These are phyloP conservation scores for Mucor sp. DNA, from an alignment of 371 early-diverging fungal species.

Conservation along the genomic window DNA sequence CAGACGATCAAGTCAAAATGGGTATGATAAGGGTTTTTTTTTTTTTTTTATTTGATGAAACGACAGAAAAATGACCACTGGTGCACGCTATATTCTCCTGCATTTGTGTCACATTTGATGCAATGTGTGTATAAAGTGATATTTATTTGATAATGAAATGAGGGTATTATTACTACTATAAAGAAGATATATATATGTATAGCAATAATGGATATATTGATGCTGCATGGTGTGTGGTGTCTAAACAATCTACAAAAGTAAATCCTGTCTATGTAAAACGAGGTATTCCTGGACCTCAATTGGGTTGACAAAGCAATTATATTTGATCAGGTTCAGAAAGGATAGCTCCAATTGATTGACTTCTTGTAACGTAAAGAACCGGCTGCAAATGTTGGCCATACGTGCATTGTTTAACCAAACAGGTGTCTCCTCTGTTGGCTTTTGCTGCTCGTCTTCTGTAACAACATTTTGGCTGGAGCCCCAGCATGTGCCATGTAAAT, in stretches of 20 bases:
- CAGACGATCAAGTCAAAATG: neutral
- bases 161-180: neutral
- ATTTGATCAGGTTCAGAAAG: constrained; percentile 28
- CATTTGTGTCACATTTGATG: neutral
- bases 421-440: constrained; percentile 21
- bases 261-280: constrained; percentile 27
- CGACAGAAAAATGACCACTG: neutral
- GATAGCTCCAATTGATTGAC: constrained; percentile 31
- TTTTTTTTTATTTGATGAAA: neutral
- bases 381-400: constrained; percentile 28
- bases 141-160: neutral
- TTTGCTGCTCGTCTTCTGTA: neutral
- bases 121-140: neutral
- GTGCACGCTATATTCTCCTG: neutral
- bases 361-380: constrained; percentile 27
- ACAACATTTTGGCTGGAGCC: constrained; percentile 27
- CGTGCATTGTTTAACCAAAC: constrained; percentile 25
- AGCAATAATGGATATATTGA: neutral
- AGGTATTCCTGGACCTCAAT: constrained; percentile 29
- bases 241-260: constrained; percentile 15
- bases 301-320: constrained; percentile 27
- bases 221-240: neutral
- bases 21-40: neutral
- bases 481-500: constrained; percentile 67
- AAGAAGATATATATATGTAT: neutral